Conservation (phyloP, 768 basidiomycete genomes). For the Lactarius akahatsu region DNA sequence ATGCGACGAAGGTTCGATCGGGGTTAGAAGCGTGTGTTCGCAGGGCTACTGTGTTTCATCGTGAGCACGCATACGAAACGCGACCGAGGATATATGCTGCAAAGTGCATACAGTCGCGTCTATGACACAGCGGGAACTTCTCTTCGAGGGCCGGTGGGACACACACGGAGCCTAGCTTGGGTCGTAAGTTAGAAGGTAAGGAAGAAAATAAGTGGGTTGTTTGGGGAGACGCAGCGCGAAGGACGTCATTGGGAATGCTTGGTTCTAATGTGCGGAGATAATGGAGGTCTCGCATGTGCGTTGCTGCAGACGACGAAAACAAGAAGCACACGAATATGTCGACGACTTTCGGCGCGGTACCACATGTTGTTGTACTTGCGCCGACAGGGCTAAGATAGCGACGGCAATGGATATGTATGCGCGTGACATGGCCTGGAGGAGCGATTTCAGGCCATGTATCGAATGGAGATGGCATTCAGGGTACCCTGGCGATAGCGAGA, state of each 20-base stretch:
- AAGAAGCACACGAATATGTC: neutral
- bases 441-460: neutral
- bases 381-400: neutral
- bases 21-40: neutral
- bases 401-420: neutral
- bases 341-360: neutral
- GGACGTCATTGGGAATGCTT: neutral
- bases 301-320: neutral
- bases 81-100: slow-evolving; percentile 6
- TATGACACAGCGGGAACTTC: neutral
- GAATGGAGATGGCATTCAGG: slow-evolving; percentile 16
- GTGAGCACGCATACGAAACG: slow-evolving; percentile 5
- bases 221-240: neutral
- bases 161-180: neutral
- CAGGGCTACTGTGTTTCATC: neutral
- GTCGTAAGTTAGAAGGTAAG: neutral
- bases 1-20: slow-evolving; percentile 11
- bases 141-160: neutral
- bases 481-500: slow-evolving; percentile 13
- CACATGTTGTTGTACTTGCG: neutral
- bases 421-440: neutral
- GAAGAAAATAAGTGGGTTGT: neutral
- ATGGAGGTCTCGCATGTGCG: neutral
- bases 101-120: neutral
- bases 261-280: neutral